Percentiles rank a stretch among this genome's conserved stretches.
phyloP scores from a whole-genome alignment of 73 alveolate species.

The Paraurostyla sp. region DNA sequence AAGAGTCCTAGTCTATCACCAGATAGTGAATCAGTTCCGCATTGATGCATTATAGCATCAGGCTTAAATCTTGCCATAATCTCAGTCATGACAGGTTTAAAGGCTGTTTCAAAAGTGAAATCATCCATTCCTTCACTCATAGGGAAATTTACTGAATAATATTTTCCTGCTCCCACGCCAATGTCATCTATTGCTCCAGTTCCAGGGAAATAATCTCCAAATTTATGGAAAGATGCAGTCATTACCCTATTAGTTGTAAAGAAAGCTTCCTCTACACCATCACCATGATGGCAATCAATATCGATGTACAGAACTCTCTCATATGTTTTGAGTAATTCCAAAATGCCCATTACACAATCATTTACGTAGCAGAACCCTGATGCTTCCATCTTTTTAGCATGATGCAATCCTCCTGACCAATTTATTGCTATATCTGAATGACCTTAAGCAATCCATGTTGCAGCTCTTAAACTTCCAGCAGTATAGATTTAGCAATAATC shows the following conservation, averaged over 20 bases:
- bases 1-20: slow-evolving; percentile 99
- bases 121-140: slow-evolving; percentile 98
- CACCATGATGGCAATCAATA: slow-evolving; percentile 98
- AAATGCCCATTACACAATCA: slow-evolving; percentile 96
- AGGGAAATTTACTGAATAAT: slow-evolving; percentile 98
- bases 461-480: slow-evolving; percentile 88
- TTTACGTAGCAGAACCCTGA: slow-evolving; percentile 98
- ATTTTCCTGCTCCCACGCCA: slow-evolving; percentile 97
- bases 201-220: slow-evolving; percentile 99
- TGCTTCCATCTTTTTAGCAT: slow-evolving; percentile 98
- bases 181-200: slow-evolving; percentile 97
- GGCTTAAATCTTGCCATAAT: slow-evolving; percentile 87
- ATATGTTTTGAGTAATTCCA: slow-evolving; percentile 90
- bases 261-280: slow-evolving; percentile 99
- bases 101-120: slow-evolving; percentile 83
- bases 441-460: slow-evolving; percentile 81
- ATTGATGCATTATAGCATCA: slow-evolving; percentile 80
- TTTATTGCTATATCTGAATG: slow-evolving; percentile 92
- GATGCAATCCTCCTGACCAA: slow-evolving; percentile 99
- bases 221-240: slow-evolving; percentile 98
- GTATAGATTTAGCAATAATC: slow-evolving; percentile 93
- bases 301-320: slow-evolving; percentile 95
- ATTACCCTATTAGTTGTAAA: slow-evolving; percentile 97
- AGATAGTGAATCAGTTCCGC: slow-evolving; percentile 96
- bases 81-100: slow-evolving; percentile 92